Evolutionary conservation across 169 alveolate species (phyloP), one percentile per base, ranked within the genome.

Genomic region (Hammondia hammondi): DNA sequence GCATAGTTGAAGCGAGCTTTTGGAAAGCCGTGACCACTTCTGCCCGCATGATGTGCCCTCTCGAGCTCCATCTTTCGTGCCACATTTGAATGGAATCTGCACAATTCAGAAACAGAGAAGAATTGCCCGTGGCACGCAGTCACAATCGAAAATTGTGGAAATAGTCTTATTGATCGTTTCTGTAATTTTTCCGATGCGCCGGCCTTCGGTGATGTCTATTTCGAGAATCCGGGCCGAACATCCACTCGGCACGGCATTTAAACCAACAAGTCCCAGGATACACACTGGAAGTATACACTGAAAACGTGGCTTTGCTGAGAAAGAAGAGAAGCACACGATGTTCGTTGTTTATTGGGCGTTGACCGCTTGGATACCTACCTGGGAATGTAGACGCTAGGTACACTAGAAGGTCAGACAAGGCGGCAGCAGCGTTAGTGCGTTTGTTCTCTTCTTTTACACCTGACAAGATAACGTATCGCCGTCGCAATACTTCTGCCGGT

Each of bases 351-450:
- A 52, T 52, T 52, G 61, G 61, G 61, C 10, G 19, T 3, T 52
- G 61, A 14, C 19, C 3, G 61, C 61, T 52, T 14, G 32, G 32
- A 29, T 7, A 67, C 77, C 32, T 77, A 77, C 87, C 87, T 32
- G 87, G 87, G 87, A 77, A 77, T 32, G 87, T 77, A n/a, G 87
- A 77, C 45, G 48, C 87, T 39, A 77, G 48, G 32, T 77, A 4
- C 12, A 77, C 48, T 19, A 77, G 19, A 39, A 77, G 87, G 46
- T 21, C 4, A 0, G 29, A 77, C 48, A 77, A 5, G 12, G 87
- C 87, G 32, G 27, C 48, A 6, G 87, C 45, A 14, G 87, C 87
- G 46, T 32, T 39, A 4, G 29, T 12, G 32, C 46, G 48, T 77
- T 77, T 77, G 87, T 21, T 32, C 32, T 77, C 87, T 77, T 77